Percentiles rank a stretch among this genome's conserved stretches.
These are phyloP conservation scores for Stephanodiscus triporus DNA, from an alignment of 108 stramenopile species.

Conservation along the genomic window DNA sequence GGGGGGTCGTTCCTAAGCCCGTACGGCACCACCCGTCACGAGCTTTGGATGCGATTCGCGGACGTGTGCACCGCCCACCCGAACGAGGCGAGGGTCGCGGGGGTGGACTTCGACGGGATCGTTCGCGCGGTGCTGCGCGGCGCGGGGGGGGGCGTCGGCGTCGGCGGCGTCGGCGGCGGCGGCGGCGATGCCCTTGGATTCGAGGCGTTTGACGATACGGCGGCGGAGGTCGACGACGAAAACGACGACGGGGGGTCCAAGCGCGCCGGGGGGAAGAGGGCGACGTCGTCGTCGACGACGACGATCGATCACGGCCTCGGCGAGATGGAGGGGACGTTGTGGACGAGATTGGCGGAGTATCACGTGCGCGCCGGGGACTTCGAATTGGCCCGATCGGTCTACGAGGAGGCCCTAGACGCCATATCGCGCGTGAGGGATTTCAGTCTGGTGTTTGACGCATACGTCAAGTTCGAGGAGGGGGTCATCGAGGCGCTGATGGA, in stretches of 20 bases:
- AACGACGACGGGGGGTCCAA: conserved; percentile 15
- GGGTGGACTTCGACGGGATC: conserved; percentile 89
- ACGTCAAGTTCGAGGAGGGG: conserved; percentile 95
- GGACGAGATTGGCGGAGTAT: conserved; percentile 94
- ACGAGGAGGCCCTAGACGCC: conserved; percentile 92
- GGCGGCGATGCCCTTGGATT: conserved; percentile 15
- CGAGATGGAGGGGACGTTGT: conserved; percentile 94
- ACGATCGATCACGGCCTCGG: conserved; percentile 57
- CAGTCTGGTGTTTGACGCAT: conserved; percentile 95
- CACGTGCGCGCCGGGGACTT: conserved; percentile 96
- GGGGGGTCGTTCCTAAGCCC: conserved; percentile 54
- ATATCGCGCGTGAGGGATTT: conserved; percentile 97
- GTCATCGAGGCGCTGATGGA: conserved; percentile 91
- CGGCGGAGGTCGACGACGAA: conserved; percentile 21
- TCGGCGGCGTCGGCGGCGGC: conserved; percentile 10
- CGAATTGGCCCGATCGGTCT: conserved; percentile 93
- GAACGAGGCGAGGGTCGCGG: conserved; percentile 60
- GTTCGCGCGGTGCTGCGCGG: conserved; percentile 78
- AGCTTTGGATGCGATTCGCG: conserved; percentile 95
- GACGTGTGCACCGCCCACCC: conserved; percentile 91
- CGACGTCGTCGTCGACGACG: conserved; percentile 10
- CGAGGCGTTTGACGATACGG: conserved; percentile 41
- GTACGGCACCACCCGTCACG: conserved; percentile 77
- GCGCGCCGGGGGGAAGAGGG: conserved; percentile 26
- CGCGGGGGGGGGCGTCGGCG: conserved; percentile 12